Base-by-base conservation (phyloP, 345 rosid genomes). In the Populus ilicifolia region DNA sequence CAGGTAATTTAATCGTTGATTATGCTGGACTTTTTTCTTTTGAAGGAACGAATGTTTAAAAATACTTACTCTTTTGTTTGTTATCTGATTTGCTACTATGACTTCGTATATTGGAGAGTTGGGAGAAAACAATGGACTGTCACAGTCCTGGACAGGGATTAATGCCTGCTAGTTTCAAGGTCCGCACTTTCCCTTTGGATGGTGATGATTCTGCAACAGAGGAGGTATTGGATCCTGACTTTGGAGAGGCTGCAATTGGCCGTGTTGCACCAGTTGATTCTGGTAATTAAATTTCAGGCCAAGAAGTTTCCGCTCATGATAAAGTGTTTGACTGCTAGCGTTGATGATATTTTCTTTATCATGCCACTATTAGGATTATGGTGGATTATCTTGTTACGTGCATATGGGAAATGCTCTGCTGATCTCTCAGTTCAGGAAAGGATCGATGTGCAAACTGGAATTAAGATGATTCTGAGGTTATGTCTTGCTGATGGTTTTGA, bases 41-140 rank as follows among this genome's bases (percentile, higher is more conserved):
- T 29, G 10, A 66, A 64, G 23, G 10, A 61, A 83, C 43, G 64
- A 36, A 52, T 73, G 10, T 23, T 62, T 73, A 70, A 46, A 25
- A 30, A 21, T 29, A 1, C 27, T 59, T 20, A n/a, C 44, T 11
- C 2, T 23, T 70, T 30, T 25, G 25, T 29, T 44, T 46, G 63
- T 63, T 61, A 16, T 50, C 59, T 64, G 29, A 74, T 21, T 30
- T 23, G 48, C 18, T 39, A 5, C 9, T 6, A 20, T 78, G 20
- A 16, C 61, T 46, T 71, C 18, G 75, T 77, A 13, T 21, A 27
- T 76, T 54, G 67, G 39, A 95, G 99, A 93, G 98, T 82, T 95
- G 99, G 99, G 97, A 93, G 92, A 95, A 95, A 83, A 95, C 99
- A 46, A 89, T 95, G 91, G 99, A 95, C 75, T 93, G 98, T 72